Evolutionary conservation across 2,329 filamentous ascomycete genomes (phyloP), one percentile per base, ranked within the genome.

Genomic region (Alternaria alternata): DNA sequence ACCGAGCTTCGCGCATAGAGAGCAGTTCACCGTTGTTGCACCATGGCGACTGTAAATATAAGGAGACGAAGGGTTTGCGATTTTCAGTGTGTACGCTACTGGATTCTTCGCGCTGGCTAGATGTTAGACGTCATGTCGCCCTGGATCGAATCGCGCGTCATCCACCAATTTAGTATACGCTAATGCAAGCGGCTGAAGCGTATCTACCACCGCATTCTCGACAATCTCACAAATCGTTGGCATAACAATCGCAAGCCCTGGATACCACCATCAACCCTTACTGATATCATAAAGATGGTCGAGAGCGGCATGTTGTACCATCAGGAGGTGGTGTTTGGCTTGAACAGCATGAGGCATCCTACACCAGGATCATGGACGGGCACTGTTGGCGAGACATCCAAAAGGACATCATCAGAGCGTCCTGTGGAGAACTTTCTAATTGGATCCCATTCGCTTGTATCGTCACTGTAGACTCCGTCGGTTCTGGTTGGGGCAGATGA

Each of bases 101-200:
- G 24, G 38, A 20, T 55, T 53, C 39, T 48, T 20, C 56, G 39
- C 36, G 32, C 47, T 48, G 47, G 53, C 32, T 5, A 55, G 18
- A 58, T 57, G 46, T 42, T 16, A 56, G 52, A 65, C 63, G 65
- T 67, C 65, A 67, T 64, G 30, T 51, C 34, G n/a, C 49, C 34
- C n/a, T 22, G 14, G 59, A 28, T 51, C 52, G 22, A 36, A 57
- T 48, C 44, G 59, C 52, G 62, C 59, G 64, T 65, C 62, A 67
- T 67, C 22, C 20, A 65, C 28, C 28, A 16, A 28, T 28, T 36
- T 16, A 52, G 47, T 42, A 39, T 38, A n/a, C 59, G 59, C 62
- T 65, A 65, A 47, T 44, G 38, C 54, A 49, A 55, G 51, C 57
- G 41, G 43, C 53, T 44, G n/a, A 22, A 42, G 22, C 30, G 20